phyloP scores from a whole-genome alignment of 805 yeast species.

The Hanseniaspora guilliermondii region DNA sequence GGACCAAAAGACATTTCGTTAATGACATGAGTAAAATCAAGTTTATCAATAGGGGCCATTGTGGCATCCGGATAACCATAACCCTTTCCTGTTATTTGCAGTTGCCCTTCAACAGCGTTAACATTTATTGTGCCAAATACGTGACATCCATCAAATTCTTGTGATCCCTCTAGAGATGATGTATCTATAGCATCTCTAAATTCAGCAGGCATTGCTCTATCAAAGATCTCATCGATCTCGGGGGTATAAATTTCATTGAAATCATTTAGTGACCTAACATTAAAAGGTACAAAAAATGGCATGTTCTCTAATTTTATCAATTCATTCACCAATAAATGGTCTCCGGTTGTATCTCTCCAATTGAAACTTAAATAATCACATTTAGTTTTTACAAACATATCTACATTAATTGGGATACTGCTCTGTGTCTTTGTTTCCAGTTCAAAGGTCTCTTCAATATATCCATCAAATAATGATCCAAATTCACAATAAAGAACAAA shows the following conservation, averaged over 20 bases:
- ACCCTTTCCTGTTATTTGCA: constrained; percentile 73
- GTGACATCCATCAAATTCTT: constrained; percentile 57
- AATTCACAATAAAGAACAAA: constrained; percentile 72
- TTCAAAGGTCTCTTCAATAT: constrained; percentile 59
- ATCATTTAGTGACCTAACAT: constrained; percentile 36
- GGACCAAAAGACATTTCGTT: constrained; percentile 84
- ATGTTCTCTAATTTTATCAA: constrained; percentile 58
- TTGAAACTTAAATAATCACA: constrained; percentile 65
- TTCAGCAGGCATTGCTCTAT: constrained; percentile 54
- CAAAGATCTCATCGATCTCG: constrained; percentile 53
- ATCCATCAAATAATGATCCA: constrained; percentile 76
- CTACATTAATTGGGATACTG: constrained; percentile 59
- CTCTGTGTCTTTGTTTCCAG: constrained; percentile 54
- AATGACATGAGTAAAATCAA: constrained; percentile 75
- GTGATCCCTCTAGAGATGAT: constrained; percentile 40
- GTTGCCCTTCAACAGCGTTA: constrained; percentile 72
- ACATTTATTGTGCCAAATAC: constrained; percentile 74
- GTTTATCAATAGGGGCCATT: constrained; percentile 36
- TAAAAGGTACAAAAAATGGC: constrained; percentile 41
- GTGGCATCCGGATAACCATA: constrained; percentile 40
- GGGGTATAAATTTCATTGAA: constrained; percentile 40
- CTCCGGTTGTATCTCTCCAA: constrained; percentile 66
- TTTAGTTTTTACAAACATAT: constrained; percentile 70
- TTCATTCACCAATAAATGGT: constrained; percentile 66
- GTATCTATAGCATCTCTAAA: constrained; percentile 36